These are phyloP conservation scores for Hypoxylon fragiforme DNA, from an alignment of 495 filamentous ascomycete species.

Conservation along the genomic window DNA sequence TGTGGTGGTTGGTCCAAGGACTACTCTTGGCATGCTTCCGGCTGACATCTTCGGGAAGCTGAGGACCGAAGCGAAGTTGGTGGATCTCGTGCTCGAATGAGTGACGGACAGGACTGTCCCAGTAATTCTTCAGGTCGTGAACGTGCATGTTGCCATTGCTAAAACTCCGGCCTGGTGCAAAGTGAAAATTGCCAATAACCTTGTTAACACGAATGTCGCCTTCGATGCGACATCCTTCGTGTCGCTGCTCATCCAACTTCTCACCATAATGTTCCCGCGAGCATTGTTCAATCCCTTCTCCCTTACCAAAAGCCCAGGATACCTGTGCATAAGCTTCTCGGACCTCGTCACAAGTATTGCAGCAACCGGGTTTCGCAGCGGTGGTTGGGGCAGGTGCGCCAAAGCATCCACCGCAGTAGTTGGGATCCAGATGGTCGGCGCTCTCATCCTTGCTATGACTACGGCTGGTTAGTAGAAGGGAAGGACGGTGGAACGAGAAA, in stretches of 20 bases:
- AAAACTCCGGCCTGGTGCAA: constrained; percentile 93
- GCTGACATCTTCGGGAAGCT: constrained; percentile 76
- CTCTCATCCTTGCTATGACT: constrained; percentile 64
- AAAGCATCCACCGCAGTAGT: constrained; percentile 94
- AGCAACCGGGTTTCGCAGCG: constrained; percentile 79
- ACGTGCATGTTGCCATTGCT: constrained; percentile 94
- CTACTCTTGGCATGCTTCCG: constrained; percentile 58
- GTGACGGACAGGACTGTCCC: constrained; percentile 70
- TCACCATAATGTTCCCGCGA: constrained; percentile 90
- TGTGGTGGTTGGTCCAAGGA: constrained; percentile 85
- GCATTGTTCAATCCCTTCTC: constrained; percentile 94
- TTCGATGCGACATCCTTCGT: constrained; percentile 93
- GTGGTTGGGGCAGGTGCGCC: constrained; percentile 73
- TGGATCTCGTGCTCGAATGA: constrained; percentile 92
- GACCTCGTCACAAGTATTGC: constrained; percentile 96
- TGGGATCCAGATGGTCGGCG: constrained; percentile 82
- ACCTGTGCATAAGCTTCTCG: constrained; percentile 86
- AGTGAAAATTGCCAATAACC: constrained; percentile 98
- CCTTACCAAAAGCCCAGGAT: constrained; percentile 90
- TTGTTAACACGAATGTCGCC: constrained; percentile 95
- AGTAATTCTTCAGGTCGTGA: constrained; percentile 94
- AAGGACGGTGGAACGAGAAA: background rate
- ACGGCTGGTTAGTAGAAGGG: constrained; percentile 13
- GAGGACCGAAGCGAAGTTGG: constrained; percentile 87
- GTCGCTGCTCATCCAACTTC: constrained; percentile 79